Percentiles rank a stretch among this genome's conserved stretches.
Evolutionary conservation across 345 rosid species (phyloP).

Genomic region (Tarenaya hassleriana): DNA sequence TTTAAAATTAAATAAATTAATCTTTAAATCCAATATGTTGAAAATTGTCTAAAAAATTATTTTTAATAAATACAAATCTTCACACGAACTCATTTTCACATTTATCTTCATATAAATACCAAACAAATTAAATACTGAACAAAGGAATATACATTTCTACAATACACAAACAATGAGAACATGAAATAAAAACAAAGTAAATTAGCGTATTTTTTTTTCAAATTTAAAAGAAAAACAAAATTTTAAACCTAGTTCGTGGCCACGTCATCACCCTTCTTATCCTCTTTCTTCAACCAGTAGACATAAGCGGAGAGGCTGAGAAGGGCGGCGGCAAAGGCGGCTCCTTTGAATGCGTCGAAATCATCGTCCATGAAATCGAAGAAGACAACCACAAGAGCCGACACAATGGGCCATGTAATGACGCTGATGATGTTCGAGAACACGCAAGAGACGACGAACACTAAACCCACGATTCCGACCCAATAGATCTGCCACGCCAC

Average conservation of each 20-base stretch:
- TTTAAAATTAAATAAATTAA: no score
- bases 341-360: conserved; percentile 19
- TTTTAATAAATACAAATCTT: no score
- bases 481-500: conserved; percentile 29
- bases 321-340: conserved; percentile 19
- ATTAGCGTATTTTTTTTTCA: no score
- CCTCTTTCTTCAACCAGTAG: conserved; percentile 25
- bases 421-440: conserved; percentile 27
- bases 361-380: conserved; percentile 23
- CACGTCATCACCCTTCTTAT: conserved; percentile 4
- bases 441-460: conserved; percentile 24
- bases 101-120: no score
- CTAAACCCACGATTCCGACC: conserved; percentile 32
- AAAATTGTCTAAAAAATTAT: no score
- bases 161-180: no score
- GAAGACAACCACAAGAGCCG: conserved; percentile 27
- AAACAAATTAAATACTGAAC: no score
- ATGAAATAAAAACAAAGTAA: no score
- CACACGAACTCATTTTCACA: no score
- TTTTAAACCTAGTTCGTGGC: neutral
- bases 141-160: no score
- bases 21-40: no score
- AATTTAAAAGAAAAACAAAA: no score
- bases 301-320: conserved; percentile 26
- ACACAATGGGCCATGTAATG: conserved; percentile 29